Conservation (phyloP, 1,284 basidiomycete genomes). For the Cryptococcus neoformans region DNA sequence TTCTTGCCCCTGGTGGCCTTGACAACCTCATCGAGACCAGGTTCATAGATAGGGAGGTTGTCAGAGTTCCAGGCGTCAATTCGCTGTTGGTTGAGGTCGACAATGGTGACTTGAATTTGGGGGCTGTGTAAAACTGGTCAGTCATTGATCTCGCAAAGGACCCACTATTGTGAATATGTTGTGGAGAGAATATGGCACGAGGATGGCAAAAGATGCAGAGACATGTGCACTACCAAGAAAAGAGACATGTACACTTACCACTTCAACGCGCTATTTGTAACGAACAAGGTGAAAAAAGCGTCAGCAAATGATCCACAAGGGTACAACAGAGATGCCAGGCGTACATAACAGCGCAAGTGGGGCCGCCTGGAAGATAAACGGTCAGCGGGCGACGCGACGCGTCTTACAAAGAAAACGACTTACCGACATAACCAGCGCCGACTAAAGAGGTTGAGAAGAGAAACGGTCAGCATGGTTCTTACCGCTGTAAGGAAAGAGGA, state of each 20-base stretch:
- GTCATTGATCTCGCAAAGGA: not conserved
- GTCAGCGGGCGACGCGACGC: constrained; percentile 10
- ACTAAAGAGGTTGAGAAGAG: constrained; percentile 53
- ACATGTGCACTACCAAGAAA: not conserved
- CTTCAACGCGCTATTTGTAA: constrained; percentile 27
- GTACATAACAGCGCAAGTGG: constrained; percentile 85
- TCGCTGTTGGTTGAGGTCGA: constrained; percentile 92
- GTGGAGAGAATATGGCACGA: not conserved
- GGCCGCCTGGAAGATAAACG: constrained; percentile 62
- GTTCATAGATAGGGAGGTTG: constrained; percentile 78
- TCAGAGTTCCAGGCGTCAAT: constrained; percentile 92
- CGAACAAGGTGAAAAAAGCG: constrained; percentile 1
- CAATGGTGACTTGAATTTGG: constrained; percentile 92
- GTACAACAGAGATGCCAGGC: constrained; percentile 1
- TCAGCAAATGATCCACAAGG: constrained; percentile 3
- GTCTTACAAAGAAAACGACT: constrained; percentile 41
- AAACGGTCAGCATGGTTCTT: constrained; percentile 9
- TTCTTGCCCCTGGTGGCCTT: constrained; percentile 84
- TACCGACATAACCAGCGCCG: constrained; percentile 95
- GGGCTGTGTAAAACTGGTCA: constrained; percentile 55
- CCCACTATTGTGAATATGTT: not conserved
- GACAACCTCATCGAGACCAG: constrained; percentile 93
- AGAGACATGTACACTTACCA: constrained; percentile 25
- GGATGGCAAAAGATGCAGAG: not conserved
- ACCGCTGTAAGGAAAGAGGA: not conserved